These are phyloP conservation scores for Neofusicoccum ribis DNA, from an alignment of 2,329 filamentous ascomycete species.

Conservation along the genomic window DNA sequence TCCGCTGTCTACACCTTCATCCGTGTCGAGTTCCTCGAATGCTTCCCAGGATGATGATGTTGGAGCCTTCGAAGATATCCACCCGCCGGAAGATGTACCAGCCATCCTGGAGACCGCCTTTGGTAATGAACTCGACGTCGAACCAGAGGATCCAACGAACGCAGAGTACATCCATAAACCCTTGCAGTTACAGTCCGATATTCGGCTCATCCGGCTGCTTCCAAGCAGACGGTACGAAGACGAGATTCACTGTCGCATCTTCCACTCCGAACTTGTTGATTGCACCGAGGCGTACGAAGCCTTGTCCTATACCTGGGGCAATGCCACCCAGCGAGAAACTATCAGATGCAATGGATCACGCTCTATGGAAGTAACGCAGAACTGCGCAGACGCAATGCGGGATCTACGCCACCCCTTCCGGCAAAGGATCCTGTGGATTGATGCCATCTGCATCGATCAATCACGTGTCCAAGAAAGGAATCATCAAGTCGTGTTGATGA, in stretches of 20 bases:
- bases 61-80: not conserved
- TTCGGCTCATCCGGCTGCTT: not conserved
- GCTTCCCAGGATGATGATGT: not conserved
- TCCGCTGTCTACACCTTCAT: too few species aligned
- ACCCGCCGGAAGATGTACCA: not conserved
- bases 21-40: too few species aligned
- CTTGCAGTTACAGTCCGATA: not conserved
- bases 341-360: not conserved
- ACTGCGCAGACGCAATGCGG: not conserved
- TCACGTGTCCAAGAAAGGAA: not conserved
- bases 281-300: too few species aligned
- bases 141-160: not conserved
- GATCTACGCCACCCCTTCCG: not conserved
- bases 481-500: not conserved
- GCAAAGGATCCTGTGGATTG: not conserved
- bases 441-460: not conserved
- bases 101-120: not conserved
- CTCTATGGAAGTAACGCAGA: not conserved
- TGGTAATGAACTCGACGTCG: not conserved
- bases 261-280: not conserved
- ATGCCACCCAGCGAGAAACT: not conserved
- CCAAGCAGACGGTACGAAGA: not conserved
- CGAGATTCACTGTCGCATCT: not conserved
- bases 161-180: not conserved
- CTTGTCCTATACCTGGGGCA: not conserved